Evolutionary conservation across 164 flowering plant genomes (phyloP).

Genomic region (Hamamelis virginiana): DNA sequence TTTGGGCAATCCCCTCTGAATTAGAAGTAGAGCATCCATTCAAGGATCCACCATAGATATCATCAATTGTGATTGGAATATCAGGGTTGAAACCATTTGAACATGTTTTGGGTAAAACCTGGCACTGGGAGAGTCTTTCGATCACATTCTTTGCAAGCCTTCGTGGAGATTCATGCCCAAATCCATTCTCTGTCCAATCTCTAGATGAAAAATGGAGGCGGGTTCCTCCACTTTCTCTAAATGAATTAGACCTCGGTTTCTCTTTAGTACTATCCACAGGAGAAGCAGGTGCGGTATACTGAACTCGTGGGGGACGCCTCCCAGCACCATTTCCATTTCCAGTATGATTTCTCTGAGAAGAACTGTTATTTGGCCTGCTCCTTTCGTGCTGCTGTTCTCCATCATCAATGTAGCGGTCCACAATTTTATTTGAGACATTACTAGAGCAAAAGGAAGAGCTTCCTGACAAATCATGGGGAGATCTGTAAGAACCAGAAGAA

Average conservation of each 20-base stretch:
- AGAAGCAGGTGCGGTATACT: slow-evolving; percentile 52
- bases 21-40: slow-evolving; percentile 26
- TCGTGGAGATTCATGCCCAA: slow-evolving; percentile 61
- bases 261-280: slow-evolving; percentile 44
- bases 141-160: slow-evolving; percentile 75
- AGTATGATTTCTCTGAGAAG: slow-evolving; percentile 27
- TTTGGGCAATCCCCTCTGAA: slow-evolving; percentile 25
- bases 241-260: slow-evolving; percentile 51
- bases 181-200: slow-evolving; percentile 47
- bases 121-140: slow-evolving; percentile 69
- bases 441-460: slow-evolving; percentile 56
- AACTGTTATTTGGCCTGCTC: slow-evolving; percentile 29
- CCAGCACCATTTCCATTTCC: slow-evolving; percentile 30
- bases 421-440: slow-evolving; percentile 49
- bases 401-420: slow-evolving; percentile 95
- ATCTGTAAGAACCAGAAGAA: slow-evolving; percentile 36
- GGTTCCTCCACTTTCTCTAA: slow-evolving; percentile 51
- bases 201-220: slow-evolving; percentile 33
- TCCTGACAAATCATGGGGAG: slow-evolving; percentile 42
- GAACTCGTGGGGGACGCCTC: slow-evolving; percentile 65
- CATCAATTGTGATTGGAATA: slow-evolving; percentile 66
- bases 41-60: slow-evolving; percentile 54
- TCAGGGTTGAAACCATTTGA: slow-evolving; percentile 40
- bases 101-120: slow-evolving; percentile 30
- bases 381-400: slow-evolving; percentile 76